phyloP scores from a whole-genome alignment of 176 grass and related monocot genomes.

The Aegilops sharonensis region DNA sequence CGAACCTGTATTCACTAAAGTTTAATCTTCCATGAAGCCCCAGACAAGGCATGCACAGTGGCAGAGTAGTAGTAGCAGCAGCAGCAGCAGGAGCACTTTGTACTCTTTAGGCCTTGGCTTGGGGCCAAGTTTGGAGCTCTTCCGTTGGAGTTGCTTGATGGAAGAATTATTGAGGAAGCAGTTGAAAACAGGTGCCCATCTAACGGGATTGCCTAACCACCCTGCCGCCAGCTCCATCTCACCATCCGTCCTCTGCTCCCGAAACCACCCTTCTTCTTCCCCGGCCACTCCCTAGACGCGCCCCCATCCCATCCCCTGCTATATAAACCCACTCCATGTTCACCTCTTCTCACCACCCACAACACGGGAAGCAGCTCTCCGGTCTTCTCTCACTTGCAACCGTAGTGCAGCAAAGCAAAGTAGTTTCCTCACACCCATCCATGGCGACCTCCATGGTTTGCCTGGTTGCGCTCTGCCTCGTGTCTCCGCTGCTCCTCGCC shows the following conservation, averaged over 20 bases:
- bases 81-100: no score
- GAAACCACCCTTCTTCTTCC: neutral
- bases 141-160: neutral
- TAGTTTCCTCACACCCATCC: conserved; percentile 30
- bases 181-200: neutral
- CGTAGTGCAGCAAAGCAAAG: neutral
- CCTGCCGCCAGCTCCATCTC: conserved; percentile 34
- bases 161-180: conserved; percentile 16
- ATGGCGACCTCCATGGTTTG: conserved; percentile 42
- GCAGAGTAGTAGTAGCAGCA: neutral
- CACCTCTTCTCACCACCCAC: conserved; percentile 23
- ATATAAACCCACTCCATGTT: conserved; percentile 38
- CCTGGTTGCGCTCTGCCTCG: conserved; percentile 44
- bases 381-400: conserved; percentile 1
- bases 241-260: conserved; percentile 12
- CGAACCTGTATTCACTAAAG: neutral
- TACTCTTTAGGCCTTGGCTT: neutral
- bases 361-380: neutral
- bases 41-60: neutral
- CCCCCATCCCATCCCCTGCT: neutral
- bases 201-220: conserved; percentile 44
- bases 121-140: neutral
- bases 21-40: neutral
- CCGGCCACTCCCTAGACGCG: neutral
- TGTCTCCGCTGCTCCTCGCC: conserved; percentile 46